Conservation (phyloP, 345 rosid genomes). For the Linum lewisii region DNA sequence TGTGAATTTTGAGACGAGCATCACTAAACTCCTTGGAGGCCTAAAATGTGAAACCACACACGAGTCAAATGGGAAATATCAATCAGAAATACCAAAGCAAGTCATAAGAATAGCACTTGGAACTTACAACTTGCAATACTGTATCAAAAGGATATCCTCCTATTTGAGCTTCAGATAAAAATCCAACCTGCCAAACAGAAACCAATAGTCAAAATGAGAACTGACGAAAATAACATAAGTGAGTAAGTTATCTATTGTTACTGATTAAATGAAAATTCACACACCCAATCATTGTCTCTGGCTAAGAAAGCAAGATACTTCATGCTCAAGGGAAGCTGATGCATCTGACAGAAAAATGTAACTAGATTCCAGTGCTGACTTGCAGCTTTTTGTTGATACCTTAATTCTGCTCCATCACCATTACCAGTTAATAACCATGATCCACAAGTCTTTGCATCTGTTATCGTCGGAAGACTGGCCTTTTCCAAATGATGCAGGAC, state of each 20-base stretch:
- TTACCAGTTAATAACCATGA: conserved; percentile 78
- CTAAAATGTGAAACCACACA: conserved; percentile 32
- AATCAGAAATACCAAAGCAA: conserved; percentile 1
- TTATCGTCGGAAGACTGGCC: conserved; percentile 70
- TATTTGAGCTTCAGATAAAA: conserved; percentile 84
- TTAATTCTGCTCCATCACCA: conserved; percentile 79
- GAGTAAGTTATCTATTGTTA: not conserved
- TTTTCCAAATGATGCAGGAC: conserved; percentile 87
- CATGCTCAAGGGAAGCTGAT: conserved; percentile 80
- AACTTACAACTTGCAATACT: conserved; percentile 70
- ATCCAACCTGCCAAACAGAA: conserved; percentile 68
- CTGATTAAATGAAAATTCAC: conserved; percentile 7
- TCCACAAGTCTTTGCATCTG: conserved; percentile 75
- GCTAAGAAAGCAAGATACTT: conserved; percentile 87
- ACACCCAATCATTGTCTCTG: conserved; percentile 97
- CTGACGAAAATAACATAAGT: not conserved
- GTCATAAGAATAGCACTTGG: conserved; percentile 5
- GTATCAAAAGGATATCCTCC: conserved; percentile 86
- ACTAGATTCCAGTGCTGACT: conserved; percentile 91
- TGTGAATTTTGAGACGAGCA: conserved; percentile 77
- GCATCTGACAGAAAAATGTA: conserved; percentile 80
- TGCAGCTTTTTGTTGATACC: conserved; percentile 79
- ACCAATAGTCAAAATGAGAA: conserved; percentile 17
- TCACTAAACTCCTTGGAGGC: conserved; percentile 82
- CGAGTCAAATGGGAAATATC: conserved; percentile 15